Evolutionary conservation across 2,329 filamentous ascomycete genomes (phyloP), one percentile per base, ranked within the genome.

Genomic region (Blastomyces parvus): DNA sequence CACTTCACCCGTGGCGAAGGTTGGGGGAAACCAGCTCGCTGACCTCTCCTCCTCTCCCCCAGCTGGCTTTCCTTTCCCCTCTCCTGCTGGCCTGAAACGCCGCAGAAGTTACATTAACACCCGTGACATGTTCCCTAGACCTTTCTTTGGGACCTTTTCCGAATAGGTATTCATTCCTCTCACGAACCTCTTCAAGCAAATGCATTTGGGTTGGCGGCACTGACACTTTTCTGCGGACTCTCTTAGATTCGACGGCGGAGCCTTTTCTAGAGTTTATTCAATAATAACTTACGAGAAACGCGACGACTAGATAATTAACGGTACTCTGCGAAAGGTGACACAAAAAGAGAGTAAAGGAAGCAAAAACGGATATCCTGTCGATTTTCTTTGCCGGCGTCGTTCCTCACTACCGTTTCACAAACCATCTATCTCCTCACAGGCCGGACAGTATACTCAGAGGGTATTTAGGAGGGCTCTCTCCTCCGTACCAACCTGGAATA

Each of bases 401-500:
- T 48, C 44, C 44, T 48, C 3, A 27, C 3, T 22, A 22, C 46
- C 46, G 9, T 40, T 4, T 30, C 27, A 30, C 4, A 38, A 30
- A 36, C 53, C 30, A n/a, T 30, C 53, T 11, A 38, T 38, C 22
- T 14, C 27, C 36, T 36, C 11, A 3, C 33, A 9, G 11, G 2
- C 5, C 13, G 13, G n/a, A 5, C 36, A 13, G 14, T 17, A 14
- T 14, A 25, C 27, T 25, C 22, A 25, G 36, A n/a, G 17, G 3
- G 11, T 40, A 56, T n/a, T 42, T 27, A 58, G 19, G 14, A 36
- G 19, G 19, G 8, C 33, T 38, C 19, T 56, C 53, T n/a, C 30
- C 27, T 56, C 30, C 19, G 30, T 56, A 38, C 59, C 53, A 68
- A 65, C 65, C 67, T 69, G 70, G 67, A 69, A 67, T 66, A 64